Conservation (phyloP, 768 basidiomycete species). For the Boletus sp. region DNA sequence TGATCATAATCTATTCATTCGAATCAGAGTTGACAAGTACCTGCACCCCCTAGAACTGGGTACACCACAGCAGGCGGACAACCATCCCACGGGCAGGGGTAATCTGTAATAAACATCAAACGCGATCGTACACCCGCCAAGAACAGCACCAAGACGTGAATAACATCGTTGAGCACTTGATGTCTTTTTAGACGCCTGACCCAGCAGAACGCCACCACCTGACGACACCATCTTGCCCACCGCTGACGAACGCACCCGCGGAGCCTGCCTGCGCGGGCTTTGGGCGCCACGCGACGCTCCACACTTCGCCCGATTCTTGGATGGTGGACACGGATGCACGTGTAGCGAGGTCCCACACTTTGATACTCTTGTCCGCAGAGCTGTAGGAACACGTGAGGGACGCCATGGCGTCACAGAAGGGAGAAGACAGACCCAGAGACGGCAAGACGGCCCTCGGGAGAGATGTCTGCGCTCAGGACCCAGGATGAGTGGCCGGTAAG, state of each 20-base stretch:
- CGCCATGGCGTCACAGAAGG: neutral
- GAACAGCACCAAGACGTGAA: neutral
- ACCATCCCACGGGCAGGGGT: neutral
- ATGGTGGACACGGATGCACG: slow-evolving; percentile 73
- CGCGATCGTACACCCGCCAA: neutral
- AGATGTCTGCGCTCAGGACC: slow-evolving; percentile 81
- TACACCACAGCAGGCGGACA: neutral
- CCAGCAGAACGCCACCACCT: slow-evolving; percentile 80
- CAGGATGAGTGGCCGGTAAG: slow-evolving; percentile 88
- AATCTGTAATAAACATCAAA: slow-evolving; percentile 1
- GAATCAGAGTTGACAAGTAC: neutral
- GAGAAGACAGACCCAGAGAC: slow-evolving; percentile 67
- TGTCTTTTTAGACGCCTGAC: slow-evolving; percentile 24
- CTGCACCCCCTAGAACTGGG: neutral
- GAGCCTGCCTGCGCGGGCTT: slow-evolving; percentile 50
- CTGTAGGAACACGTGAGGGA: slow-evolving; percentile 33
- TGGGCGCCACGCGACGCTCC: slow-evolving; percentile 80
- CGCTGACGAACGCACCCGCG: slow-evolving; percentile 64
- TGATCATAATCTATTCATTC: neutral
- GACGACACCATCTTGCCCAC: slow-evolving; percentile 71
- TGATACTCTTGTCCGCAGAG: slow-evolving; percentile 81
- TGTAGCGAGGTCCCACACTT: slow-evolving; percentile 81
- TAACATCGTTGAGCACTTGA: neutral
- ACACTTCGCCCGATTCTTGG: slow-evolving; percentile 77
- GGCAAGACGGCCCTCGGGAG: slow-evolving; percentile 75